phyloP scores from a whole-genome alignment of 192 early-diverging fungal genomes.

The Entomortierella parvispora region DNA sequence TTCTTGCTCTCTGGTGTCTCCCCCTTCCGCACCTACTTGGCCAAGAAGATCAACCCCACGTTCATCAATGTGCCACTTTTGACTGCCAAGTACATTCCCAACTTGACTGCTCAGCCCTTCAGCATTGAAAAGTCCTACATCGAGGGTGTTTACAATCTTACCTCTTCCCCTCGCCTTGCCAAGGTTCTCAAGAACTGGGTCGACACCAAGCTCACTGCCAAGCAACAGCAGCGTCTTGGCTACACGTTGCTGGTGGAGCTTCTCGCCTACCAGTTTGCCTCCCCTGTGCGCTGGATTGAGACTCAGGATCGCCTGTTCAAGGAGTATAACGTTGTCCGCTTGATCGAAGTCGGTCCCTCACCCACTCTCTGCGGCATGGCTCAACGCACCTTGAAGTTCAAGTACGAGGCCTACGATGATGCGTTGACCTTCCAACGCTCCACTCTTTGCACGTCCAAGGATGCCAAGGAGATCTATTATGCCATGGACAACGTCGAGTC shows the following conservation, averaged over 20 bases:
- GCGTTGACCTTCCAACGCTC: constrained; percentile 90
- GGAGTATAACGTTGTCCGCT: constrained; percentile 82
- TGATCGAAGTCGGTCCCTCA: constrained; percentile 92
- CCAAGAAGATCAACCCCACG: constrained; percentile 84
- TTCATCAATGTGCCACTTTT: constrained; percentile 86
- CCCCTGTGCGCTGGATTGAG: constrained; percentile 94
- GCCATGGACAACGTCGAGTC: constrained; percentile 79
- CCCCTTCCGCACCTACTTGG: constrained; percentile 90
- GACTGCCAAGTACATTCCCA: constrained; percentile 92
- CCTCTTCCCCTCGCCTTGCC: constrained; percentile 78
- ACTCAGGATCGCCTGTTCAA: constrained; percentile 90
- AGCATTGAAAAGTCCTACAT: constrained; percentile 81
- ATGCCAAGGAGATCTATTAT: constrained; percentile 95
- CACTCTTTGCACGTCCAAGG: constrained; percentile 90
- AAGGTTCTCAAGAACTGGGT: constrained; percentile 85
- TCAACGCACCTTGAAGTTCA: constrained; percentile 91
- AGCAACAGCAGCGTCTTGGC: constrained; percentile 86
- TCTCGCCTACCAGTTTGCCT: constrained; percentile 93
- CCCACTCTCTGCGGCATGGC: constrained; percentile 96
- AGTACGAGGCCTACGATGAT: constrained; percentile 96
- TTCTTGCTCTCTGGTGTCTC: constrained; percentile 92
- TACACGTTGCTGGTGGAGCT: constrained; percentile 89
- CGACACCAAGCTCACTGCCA: constrained; percentile 73
- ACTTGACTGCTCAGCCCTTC: constrained; percentile 93
- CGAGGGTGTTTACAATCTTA: constrained; percentile 72